Base-by-base conservation (phyloP, 192 early-diverging fungal genomes). In the Piromyces finnis region DNA sequence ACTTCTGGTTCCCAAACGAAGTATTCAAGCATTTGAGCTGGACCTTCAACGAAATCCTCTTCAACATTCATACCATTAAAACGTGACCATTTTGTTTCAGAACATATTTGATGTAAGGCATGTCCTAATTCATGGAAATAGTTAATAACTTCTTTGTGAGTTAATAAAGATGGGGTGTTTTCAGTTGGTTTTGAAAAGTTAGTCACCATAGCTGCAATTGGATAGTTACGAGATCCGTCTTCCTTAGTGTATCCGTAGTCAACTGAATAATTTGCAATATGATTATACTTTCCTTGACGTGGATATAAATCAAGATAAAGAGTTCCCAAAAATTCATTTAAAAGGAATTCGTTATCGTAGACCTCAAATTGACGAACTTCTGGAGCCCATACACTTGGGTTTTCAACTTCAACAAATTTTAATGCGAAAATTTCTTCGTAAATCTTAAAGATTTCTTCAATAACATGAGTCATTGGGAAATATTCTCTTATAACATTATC, bases 11-110 rank as follows among this genome's bases (percentile, higher is more conserved):
- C 82, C 85, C 85, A 86, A 78, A 39, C 37, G 13, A 39, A 39
- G 85, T 94, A 95, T 85, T 95, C 95, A 29, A 95, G 88, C 95
- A 96, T 94, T 88, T 95, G 93, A 30, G 91, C 91, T 18, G 95
- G 95, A 28, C 92, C 92, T 87, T 96, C 95, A 29, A 96, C 92
- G 88, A 96, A 96, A 84, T 96, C 95, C 78, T 89, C 84, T 80
- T 94, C 93, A 68, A 92, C 86, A 68, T 85, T 86, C 28, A 93
- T 93, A 77, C 93, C 94, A 41, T 94, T 92, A 82, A 95, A 93
- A 0, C 91, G 85, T 3, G 88, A 87, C 79, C 87, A 93, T 85
- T 90, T 93, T 26, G 94, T 94, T 68, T 87, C 83, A 32, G 92
- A 92, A 85, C 92, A 94, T 28, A 94, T 78, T 30, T 29, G 32